Base-by-base conservation (phyloP, 768 basidiomycete genomes). In the Lactarius deliciosus region DNA sequence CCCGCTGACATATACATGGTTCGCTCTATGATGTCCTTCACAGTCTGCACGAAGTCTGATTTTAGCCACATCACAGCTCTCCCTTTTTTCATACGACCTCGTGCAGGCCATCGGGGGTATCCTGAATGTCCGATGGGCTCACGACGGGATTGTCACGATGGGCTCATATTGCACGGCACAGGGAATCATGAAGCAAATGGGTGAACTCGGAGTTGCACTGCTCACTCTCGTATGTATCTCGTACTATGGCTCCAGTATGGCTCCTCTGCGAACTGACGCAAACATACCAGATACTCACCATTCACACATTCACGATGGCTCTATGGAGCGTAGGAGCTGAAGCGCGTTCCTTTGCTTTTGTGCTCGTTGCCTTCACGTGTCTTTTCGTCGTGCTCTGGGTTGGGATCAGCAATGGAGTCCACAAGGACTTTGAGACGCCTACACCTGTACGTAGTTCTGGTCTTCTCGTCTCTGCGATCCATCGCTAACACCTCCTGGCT, bases 1-100 rank as follows among this genome's bases (percentile, higher is more conserved):
- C 80, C 80, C 2, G 73, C 78, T 61, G 80, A 82, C 68, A 69
- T 79, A 16, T 76, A 81, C 60, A 79, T 82, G 76, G 81, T 79
- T 38, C 60, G 72, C 57, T 18, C 45, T 0, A 32, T 13, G 15
- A n/a, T 18, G n/a, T 36, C n/a, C 47, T 1, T n/a, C n/a, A n/a
- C n/a, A 13, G 15, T 30, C 15, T 30, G 3, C 41, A 3, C 58
- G 25, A 34, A 18, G 40, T n/a, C 60, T 64, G 22, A 45, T 40
- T 15, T 5, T 73, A 72, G 10, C n/a, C 13, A 10, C 13, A n/a
- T 18, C 13, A 30, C 25, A 72, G 70, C 60, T 74, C 22, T 70
- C 69, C 25, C 61, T 74, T 7, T 72, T 74, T 28, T 5, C 34
- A 3, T 73, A 76, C 7, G 80, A 80, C 50, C 60, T 78, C 8